phyloP scores from a whole-genome alignment of 495 filamentous ascomycete genomes.

The Hyaloscypha bicolor region DNA sequence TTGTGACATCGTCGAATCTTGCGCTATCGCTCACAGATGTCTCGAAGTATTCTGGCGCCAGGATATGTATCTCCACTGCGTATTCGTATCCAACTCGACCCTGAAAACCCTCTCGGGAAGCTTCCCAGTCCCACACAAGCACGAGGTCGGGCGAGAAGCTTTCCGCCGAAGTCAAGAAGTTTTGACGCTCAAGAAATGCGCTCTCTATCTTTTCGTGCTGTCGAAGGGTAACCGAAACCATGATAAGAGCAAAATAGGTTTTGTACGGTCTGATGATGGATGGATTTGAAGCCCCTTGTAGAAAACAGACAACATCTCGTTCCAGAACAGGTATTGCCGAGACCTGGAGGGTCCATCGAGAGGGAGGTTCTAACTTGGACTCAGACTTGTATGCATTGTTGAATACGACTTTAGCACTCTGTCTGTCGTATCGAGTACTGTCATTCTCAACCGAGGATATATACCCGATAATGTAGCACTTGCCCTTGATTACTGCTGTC shows the following conservation, averaged over 20 bases:
- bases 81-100: constrained; percentile 17
- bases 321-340: constrained; percentile 29
- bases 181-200: constrained; percentile 3
- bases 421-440: constrained; percentile 20
- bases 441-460: constrained; percentile 4
- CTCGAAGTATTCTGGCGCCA: constrained; percentile 14
- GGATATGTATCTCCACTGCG: constrained; percentile 12
- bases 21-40: constrained; percentile 18
- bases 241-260: constrained; percentile 33
- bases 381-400: constrained; percentile 21
- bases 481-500: constrained; percentile 13
- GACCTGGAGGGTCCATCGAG: constrained; percentile 24
- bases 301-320: constrained; percentile 35
- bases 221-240: constrained; percentile 25
- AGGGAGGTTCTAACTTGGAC: neutral
- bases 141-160: constrained; percentile 26
- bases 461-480: constrained; percentile 10
- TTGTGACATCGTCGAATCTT: constrained; percentile 26
- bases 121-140: constrained; percentile 33
- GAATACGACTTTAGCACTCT: constrained; percentile 25
- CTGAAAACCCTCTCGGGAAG: constrained; percentile 9
- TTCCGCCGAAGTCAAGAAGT: constrained; percentile 20
- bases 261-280: constrained; percentile 30
- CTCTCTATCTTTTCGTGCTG: no score
- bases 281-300: constrained; percentile 34